Evolutionary conservation across 23 red algal genomes (phyloP).

Genomic region (Gracilaria vermiculophylla): DNA sequence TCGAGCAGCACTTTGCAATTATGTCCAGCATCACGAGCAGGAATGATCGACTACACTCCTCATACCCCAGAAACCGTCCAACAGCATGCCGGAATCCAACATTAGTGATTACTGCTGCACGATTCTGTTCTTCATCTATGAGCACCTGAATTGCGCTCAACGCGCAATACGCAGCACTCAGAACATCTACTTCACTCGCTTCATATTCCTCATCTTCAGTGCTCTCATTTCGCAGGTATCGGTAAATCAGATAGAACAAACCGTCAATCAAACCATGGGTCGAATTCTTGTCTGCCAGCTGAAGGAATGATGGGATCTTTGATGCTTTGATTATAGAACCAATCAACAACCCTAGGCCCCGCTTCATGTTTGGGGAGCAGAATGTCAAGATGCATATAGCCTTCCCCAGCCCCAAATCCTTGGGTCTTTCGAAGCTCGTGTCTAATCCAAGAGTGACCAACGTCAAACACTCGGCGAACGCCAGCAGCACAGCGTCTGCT

Average conservation of each 20-base stretch:
- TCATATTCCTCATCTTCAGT: not conserved
- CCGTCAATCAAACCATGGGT: conserved; percentile 5
- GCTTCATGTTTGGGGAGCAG: conserved; percentile 10
- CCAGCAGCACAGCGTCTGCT: conserved; percentile 15
- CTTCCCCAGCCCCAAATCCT: not conserved
- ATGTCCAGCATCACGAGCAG: conserved; percentile 14
- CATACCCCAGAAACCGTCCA: conserved; percentile 1
- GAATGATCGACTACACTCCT: not conserved
- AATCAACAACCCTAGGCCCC: not conserved
- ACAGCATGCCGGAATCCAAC: not conserved
- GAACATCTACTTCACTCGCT: not conserved
- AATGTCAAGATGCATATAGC: not conserved
- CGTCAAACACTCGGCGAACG: not conserved
- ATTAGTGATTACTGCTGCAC: not conserved
- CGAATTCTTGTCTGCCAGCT: not conserved
- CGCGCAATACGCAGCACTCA: not conserved
- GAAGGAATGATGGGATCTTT: not conserved
- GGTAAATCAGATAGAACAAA: conserved; percentile 10
- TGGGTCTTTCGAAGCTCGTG: not conserved
- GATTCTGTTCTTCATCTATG: not conserved
- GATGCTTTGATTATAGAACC: not conserved
- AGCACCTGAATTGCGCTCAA: not conserved
- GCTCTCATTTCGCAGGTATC: not conserved
- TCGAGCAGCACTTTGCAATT: not conserved
- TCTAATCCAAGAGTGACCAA: not conserved